These are phyloP conservation scores for Hypoxylon perforatum DNA, from an alignment of 495 filamentous ascomycete genomes.

Conservation along the genomic window DNA sequence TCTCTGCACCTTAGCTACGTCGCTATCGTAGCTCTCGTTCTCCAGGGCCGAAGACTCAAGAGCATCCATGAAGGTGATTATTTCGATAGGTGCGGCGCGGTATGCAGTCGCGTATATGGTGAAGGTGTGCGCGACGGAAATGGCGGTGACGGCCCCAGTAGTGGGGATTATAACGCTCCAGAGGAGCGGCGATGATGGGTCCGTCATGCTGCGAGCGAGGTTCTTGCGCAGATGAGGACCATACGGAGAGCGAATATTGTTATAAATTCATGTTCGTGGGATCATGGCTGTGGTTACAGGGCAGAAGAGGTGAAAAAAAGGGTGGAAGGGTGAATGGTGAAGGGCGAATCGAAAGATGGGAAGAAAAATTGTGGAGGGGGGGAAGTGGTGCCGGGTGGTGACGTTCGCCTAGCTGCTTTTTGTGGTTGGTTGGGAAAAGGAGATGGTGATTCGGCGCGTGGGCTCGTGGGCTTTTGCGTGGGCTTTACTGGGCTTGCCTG, in stretches of 20 bases:
- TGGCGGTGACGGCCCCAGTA: constrained; percentile 53
- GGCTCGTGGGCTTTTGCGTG: too few relatives aligned
- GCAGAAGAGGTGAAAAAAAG: not conserved
- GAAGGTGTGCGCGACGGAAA: constrained; percentile 56
- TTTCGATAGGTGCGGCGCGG: constrained; percentile 59
- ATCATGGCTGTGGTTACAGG: not conserved
- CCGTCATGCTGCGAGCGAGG: constrained; percentile 49
- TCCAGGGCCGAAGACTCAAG: constrained; percentile 61
- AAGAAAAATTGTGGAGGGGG: constrained; percentile 15
- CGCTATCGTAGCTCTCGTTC: constrained; percentile 66
- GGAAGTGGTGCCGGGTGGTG: too few relatives aligned
- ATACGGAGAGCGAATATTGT: constrained; percentile 25
- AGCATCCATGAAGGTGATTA: constrained; percentile 60
- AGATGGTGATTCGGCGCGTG: too few relatives aligned
- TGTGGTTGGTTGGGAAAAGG: constrained; percentile 29
- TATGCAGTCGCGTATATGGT: constrained; percentile 59
- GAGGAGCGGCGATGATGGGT: constrained; percentile 51
- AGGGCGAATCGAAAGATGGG: constrained; percentile 23
- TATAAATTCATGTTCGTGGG: constrained; percentile 36
- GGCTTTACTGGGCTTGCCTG: too few relatives aligned
- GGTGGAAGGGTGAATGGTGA: constrained; percentile 8
- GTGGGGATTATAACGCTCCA: constrained; percentile 59
- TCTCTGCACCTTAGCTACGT: constrained; percentile 58
- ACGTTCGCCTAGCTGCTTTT: constrained; percentile 26
- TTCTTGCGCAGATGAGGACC: constrained; percentile 22